Conservation (phyloP, 345 rosid genomes). For the Euphorbia pulcherrima region DNA sequence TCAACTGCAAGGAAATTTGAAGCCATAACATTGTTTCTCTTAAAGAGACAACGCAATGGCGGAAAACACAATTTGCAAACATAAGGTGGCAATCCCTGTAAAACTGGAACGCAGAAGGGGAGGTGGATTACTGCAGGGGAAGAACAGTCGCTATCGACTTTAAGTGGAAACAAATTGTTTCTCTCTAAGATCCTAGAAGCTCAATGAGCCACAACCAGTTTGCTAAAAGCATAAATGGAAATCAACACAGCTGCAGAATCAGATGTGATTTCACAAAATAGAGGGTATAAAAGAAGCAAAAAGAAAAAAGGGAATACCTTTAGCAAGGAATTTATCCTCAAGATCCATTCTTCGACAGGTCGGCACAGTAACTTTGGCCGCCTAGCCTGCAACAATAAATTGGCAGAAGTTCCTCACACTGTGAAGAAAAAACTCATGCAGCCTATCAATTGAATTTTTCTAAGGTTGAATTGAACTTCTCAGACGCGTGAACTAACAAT, state of each 20-base stretch:
- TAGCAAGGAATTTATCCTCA: constrained; percentile 44
- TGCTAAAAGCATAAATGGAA: neutral
- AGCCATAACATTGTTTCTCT: neutral
- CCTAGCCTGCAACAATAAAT: constrained; percentile 30
- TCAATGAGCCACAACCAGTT: constrained; percentile 4
- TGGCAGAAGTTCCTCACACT: neutral
- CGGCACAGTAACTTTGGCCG: constrained; percentile 14
- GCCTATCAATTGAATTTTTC: neutral
- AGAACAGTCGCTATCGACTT: neutral
- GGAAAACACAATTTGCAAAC: neutral
- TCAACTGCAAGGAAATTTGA: neutral
- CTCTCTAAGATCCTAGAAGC: neutral
- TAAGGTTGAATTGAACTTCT: neutral
- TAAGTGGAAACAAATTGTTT: neutral
- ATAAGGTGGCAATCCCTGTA: neutral
- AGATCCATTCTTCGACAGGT: constrained; percentile 40
- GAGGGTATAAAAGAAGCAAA: constrained; percentile 2
- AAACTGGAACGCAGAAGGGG: neutral
- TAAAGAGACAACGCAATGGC: neutral
- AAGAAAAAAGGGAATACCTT: constrained; percentile 39
- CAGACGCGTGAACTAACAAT: neutral
- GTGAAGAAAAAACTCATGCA: neutral
- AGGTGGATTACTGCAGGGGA: neutral
- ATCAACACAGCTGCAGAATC: neutral
- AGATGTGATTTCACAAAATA: neutral